Conservation (phyloP, 2,329 filamentous ascomycete species). For the Fusarium sp. region DNA sequence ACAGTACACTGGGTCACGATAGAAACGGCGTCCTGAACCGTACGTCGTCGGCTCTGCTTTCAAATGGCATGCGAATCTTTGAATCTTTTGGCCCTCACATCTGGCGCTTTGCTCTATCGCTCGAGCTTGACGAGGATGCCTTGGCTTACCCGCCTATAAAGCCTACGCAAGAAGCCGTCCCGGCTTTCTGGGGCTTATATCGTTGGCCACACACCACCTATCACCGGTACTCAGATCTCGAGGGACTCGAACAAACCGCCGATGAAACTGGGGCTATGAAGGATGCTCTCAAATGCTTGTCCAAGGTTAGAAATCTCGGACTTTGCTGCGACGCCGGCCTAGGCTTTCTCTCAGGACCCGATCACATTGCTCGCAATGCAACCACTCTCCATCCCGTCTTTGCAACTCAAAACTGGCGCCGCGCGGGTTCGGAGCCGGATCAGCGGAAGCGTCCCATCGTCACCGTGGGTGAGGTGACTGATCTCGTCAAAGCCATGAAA, state of each 20-base stretch:
- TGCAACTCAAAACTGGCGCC: constrained; percentile 44
- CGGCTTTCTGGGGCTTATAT: constrained; percentile 73
- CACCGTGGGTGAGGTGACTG: constrained; percentile 43
- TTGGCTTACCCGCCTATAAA: constrained; percentile 67
- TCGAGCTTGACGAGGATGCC: constrained; percentile 71
- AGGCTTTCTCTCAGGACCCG: constrained; percentile 74
- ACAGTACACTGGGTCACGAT: constrained; percentile 52
- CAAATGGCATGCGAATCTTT: constrained; percentile 70
- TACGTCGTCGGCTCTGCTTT: constrained; percentile 47
- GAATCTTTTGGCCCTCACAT: constrained; percentile 71
- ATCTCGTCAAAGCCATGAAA: constrained; percentile 36
- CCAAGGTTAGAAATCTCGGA: constrained; percentile 70
- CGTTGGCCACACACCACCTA: constrained; percentile 72
- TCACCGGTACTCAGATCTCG: constrained; percentile 68
- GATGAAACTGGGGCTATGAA: constrained; percentile 73
- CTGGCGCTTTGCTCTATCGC: constrained; percentile 73
- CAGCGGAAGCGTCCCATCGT: constrained; percentile 30
- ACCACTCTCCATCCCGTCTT: constrained; percentile 53
- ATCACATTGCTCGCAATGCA: constrained; percentile 62
- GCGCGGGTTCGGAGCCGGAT: constrained; percentile 17
- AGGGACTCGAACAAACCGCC: constrained; percentile 70
- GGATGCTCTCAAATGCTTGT: constrained; percentile 68
- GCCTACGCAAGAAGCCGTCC: constrained; percentile 63
- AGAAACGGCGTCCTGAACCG: constrained; percentile 38
- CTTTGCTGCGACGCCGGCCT: constrained; percentile 76